Evolutionary conservation across 768 basidiomycete genomes (phyloP).

Genomic region (Artomyces pyxidatus): DNA sequence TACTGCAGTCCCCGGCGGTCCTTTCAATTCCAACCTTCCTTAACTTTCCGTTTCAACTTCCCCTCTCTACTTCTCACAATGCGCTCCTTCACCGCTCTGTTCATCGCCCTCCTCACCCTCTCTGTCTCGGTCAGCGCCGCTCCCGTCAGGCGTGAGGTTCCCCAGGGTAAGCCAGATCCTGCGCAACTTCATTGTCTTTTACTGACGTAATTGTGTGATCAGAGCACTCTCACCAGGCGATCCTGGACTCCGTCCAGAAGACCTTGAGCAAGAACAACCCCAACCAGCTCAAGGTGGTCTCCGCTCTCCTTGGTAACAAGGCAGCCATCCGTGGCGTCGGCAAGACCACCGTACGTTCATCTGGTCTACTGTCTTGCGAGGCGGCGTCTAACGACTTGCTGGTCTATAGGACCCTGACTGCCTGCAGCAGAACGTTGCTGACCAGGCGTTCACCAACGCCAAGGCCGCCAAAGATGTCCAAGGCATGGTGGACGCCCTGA

Average conservation of each 20-base stretch:
- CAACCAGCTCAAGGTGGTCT: constrained; percentile 45
- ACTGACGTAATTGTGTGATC: constrained; percentile 1
- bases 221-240: constrained; percentile 62
- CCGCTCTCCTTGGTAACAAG: constrained; percentile 32
- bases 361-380: background rate
- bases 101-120: constrained; percentile 29
- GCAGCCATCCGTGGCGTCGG: constrained; percentile 49
- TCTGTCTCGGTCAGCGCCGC: constrained; percentile 28
- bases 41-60: background rate
- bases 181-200: background rate
- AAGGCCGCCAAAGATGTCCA: constrained; percentile 51
- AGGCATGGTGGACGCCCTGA: constrained; percentile 50
- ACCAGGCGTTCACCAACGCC: constrained; percentile 68
- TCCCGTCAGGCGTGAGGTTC: constrained; percentile 52
- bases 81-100: constrained; percentile 29
- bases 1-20: background rate
- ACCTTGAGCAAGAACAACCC: constrained; percentile 49
- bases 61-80: constrained; percentile 24
- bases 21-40: constrained; percentile 5
- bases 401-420: constrained; percentile 49
- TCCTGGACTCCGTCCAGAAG: constrained; percentile 25
- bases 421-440: constrained; percentile 56
- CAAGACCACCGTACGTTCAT: constrained; percentile 36
- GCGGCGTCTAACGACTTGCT: background rate
- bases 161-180: constrained; percentile 53